Evolutionary conservation across 345 rosid genomes (phyloP), one percentile per base, ranked within the genome.

Genomic region (Brassica rapa): DNA sequence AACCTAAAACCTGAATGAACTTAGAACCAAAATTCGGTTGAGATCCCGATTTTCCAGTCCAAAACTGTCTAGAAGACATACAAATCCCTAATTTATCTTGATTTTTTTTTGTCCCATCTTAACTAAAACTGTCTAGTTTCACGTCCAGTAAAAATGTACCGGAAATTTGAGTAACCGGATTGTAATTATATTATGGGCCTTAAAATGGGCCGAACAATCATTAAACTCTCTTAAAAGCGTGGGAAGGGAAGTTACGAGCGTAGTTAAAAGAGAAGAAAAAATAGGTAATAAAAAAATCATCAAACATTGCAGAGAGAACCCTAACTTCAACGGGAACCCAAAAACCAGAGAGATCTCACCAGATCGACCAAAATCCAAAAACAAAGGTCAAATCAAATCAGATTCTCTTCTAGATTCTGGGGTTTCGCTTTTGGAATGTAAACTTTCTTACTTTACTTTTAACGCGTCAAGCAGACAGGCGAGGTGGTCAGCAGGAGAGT

Each of bases 291-390:
- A 32, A 30, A 27, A 14, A 37, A 64, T 74, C 72, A 62, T 65
- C 76, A 68, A 74, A 80, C 55, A 29, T 39, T 19, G 70, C 3
- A 64, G 76, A n/a, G 79, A 71, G 70, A 82, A 32, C 84, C 82
- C 84, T 82, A 82, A 82, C 76, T 82, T 64, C 79, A 68, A 77
- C 82, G 78, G 82, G 74, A 82, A 78, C 79, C 35, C 82, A 82
- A 64, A 70, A 57, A 62, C 68, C 6, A 56, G 64, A 75, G 75
- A 74, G 83, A 69, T 49, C 56, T 35, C 39, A 35, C n/a, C n/a
- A 49, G 72, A 62, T 68, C 14, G 30, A 35, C 41, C 2, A 49
- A 46, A 21, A 70, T 0, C 30, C 7, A 57, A 11, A 15, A 25
- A 15, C 16, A 1, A 39, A 62, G 5, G 24, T n/a, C 51, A 8